Percentiles rank a stretch among this genome's conserved stretches.
Evolutionary conservation across 441 rosid species (phyloP).

Genomic region (Breynia disticha): DNA sequence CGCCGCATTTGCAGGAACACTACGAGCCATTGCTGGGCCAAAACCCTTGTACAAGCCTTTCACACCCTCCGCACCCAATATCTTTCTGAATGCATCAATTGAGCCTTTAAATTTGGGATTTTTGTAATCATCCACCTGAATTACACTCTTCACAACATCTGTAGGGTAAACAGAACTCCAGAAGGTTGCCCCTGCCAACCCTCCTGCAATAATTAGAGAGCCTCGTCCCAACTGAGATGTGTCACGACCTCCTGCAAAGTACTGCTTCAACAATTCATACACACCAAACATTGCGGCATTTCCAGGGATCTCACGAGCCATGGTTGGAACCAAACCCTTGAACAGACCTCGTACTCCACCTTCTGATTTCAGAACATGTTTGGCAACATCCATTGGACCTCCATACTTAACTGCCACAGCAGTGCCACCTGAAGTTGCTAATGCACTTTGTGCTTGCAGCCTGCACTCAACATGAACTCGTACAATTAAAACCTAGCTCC

Average conservation of each 20-base stretch:
- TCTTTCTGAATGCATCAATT: conserved; percentile 63
- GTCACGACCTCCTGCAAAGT: conserved; percentile 73
- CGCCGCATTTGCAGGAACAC: conserved; percentile 93
- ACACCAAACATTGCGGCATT: conserved; percentile 81
- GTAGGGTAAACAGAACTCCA: conserved; percentile 82
- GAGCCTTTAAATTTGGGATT: conserved; percentile 69
- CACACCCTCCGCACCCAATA: conserved; percentile 62
- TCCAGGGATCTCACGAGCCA: conserved; percentile 89
- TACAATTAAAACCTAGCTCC: too few species aligned
- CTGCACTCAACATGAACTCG: conserved; percentile 34
- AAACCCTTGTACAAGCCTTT: conserved; percentile 91
- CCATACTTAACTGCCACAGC: conserved; percentile 57
- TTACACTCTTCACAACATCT: conserved; percentile 68
- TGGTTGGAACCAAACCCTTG: conserved; percentile 83
- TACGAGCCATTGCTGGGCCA: conserved; percentile 87
- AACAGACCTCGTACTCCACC: conserved; percentile 72
- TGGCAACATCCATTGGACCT: conserved; percentile 97
- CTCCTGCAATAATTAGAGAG: conserved; percentile 71
- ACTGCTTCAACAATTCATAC: conserved; percentile 67
- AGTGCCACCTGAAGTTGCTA: conserved; percentile 43
- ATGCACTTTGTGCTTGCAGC: conserved; percentile 85
- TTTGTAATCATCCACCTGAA: conserved; percentile 63
- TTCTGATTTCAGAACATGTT: conserved; percentile 72
- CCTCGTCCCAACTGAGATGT: conserved; percentile 85
- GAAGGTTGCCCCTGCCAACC: conserved; percentile 75